phyloP scores from a whole-genome alignment of 2,329 filamentous ascomycete species.

The Penicillium hordei region DNA sequence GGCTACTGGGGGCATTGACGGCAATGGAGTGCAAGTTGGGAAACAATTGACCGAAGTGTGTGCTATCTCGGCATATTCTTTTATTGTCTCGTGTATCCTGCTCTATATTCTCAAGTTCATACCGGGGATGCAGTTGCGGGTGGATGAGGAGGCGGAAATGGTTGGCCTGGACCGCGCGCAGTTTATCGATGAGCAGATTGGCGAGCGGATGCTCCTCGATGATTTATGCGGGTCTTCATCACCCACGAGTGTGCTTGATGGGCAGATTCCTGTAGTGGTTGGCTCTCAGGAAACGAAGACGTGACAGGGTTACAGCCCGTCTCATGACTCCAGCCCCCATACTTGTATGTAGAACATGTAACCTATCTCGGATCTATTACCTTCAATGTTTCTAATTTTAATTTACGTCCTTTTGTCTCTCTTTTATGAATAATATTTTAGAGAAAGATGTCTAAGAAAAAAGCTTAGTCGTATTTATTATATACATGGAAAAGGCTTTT shows the following conservation, averaged over 20 bases:
- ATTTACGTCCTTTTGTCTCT: not conserved
- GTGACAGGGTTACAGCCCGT: not conserved
- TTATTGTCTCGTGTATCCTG: slow-evolving; percentile 53
- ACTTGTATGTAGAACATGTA: not conserved
- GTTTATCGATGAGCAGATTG: slow-evolving; percentile 59
- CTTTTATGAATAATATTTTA: not conserved
- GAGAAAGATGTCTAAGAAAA: not conserved
- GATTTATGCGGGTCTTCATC: slow-evolving; percentile 14
- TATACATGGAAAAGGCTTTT: too few relatives aligned
- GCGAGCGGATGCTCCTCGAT: slow-evolving; percentile 48
- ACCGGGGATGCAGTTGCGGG: slow-evolving; percentile 55
- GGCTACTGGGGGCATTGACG: slow-evolving; percentile 53
- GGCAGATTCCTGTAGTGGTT: slow-evolving; percentile 3
- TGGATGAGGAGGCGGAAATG: slow-evolving; percentile 57
- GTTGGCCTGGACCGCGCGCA: slow-evolving; percentile 56
- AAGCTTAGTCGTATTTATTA: not conserved
- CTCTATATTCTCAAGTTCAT: slow-evolving; percentile 56
- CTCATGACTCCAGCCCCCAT: not conserved
- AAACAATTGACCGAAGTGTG: slow-evolving; percentile 58
- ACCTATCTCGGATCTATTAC: not conserved
- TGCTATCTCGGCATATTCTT: slow-evolving; percentile 55
- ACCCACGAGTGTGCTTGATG: slow-evolving; percentile 12
- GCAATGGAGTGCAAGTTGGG: slow-evolving; percentile 56
- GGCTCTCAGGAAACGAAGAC: not conserved
- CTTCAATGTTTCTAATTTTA: not conserved